Base-by-base conservation (phyloP, 2,329 filamentous ascomycete genomes). In the Lanzia echinophila region DNA sequence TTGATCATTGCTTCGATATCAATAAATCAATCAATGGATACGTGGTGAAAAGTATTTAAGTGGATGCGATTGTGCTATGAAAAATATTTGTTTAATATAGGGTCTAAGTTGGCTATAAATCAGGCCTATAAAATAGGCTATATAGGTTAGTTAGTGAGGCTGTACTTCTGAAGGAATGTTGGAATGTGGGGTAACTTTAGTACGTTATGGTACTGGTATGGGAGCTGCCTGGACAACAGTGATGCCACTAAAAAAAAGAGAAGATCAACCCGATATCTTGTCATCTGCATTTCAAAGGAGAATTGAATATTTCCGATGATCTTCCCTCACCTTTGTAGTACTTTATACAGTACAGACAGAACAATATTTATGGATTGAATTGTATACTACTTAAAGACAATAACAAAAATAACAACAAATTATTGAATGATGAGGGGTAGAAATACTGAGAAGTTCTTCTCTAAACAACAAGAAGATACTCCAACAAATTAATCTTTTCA, bases 141-240 rank as follows among this genome's bases (percentile, higher is more conserved):
- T 32, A 28, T 39, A 32, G 47, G n/a, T n/a, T n/a, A n/a, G n/a
- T n/a, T n/a, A n/a, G n/a, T 20, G 47, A 50, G 47, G 47, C 47
- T 50, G 47, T n/a, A n/a, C n/a, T n/a, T n/a, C n/a, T n/a, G n/a
- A n/a, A n/a, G n/a, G 19, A 17, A 38, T 15, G 36, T 39, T 39
- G 36, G 36, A 19, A 17, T 39, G 36, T 39, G 36, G 36, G 36
- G 36, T 17, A 39, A 39, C n/a, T n/a, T n/a, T n/a, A n/a, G n/a
- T n/a, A n/a, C n/a, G n/a, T n/a, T n/a, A n/a, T n/a, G n/a, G n/a
- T n/a, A n/a, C n/a, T n/a, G n/a, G n/a, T n/a, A n/a, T n/a, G 36
- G 34, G 34, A 39, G 11, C 36, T 39, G 36, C 36, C 15, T 39
- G 36, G 36, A 39, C 36, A 39, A 39, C 36, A 39, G 36, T n/a